These are phyloP conservation scores for Galerina sulciceps DNA, from an alignment of 768 basidiomycete genomes.

Conservation along the genomic window DNA sequence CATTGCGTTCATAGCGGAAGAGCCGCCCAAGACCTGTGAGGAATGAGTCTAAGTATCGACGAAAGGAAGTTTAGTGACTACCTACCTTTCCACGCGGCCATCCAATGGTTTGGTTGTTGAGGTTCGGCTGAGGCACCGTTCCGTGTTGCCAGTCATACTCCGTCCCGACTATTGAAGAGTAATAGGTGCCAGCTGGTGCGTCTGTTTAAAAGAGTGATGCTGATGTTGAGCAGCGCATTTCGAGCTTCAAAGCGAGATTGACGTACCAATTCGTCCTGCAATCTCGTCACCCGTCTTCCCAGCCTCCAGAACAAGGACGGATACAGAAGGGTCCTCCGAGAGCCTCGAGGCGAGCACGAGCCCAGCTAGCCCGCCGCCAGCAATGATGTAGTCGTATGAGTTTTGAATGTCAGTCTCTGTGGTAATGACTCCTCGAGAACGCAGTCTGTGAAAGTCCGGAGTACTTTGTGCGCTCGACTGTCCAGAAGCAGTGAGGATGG, in stretches of 20 bases:
- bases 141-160: constrained; percentile 55
- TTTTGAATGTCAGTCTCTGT: background rate
- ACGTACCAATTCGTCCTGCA: constrained; percentile 12
- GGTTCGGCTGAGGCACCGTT: constrained; percentile 44
- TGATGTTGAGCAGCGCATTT: no score
- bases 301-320: constrained; percentile 44
- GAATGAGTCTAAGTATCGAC: background rate
- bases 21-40: constrained; percentile 54
- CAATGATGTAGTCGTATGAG: constrained; percentile 40
- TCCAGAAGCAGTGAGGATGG: no score
- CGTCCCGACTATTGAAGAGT: constrained; percentile 45
- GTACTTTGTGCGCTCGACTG: no score
- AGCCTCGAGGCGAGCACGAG: constrained; percentile 33
- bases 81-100: constrained; percentile 63
- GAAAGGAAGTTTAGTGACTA: background rate
- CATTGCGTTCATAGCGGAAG: constrained; percentile 66
- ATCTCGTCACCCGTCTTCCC: constrained; percentile 30
- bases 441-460: no score
- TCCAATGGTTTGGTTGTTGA: constrained; percentile 41
- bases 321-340: constrained; percentile 36
- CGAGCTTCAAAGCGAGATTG: background rate
- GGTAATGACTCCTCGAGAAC: no score
- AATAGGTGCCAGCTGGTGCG: constrained; percentile 51
- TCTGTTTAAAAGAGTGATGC: constrained; percentile 31
- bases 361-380: constrained; percentile 41